Evolutionary conservation across 2,329 filamentous ascomycete genomes (phyloP).

Genomic region (Fusarium citri): DNA sequence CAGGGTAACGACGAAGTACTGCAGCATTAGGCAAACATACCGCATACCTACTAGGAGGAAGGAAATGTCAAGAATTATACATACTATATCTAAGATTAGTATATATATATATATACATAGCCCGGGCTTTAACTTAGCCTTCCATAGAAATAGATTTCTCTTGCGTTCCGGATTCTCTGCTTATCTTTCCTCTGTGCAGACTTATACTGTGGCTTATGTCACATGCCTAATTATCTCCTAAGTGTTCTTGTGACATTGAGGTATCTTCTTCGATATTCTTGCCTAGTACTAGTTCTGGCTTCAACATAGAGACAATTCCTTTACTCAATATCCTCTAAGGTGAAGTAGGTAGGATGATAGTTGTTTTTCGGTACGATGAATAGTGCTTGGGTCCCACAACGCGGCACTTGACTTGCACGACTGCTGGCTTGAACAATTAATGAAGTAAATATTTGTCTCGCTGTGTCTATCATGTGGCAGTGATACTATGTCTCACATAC

Average conservation of each 20-base stretch:
- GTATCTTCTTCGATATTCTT: fast-evolving
- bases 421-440: too few species aligned
- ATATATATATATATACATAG: too few species aligned
- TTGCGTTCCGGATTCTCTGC: too few species aligned
- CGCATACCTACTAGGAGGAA: neutral
- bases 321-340: fast-evolving
- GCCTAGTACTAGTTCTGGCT: neutral
- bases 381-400: too few species aligned
- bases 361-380: neutral
- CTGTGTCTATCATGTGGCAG: neutral
- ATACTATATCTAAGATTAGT: too few species aligned
- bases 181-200: too few species aligned
- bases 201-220: neutral
- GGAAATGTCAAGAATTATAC: neutral
- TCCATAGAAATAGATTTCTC: neutral
- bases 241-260: neutral
- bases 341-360: fast-evolving
- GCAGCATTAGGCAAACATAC: neutral
- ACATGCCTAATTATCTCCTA: too few species aligned
- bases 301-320: fast-evolving
- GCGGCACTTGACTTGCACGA: fast-evolving
- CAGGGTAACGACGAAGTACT: fast-evolving
- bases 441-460: neutral
- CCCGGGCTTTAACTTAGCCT: neutral
- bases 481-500: neutral